Evolutionary conservation across 495 filamentous ascomycete genomes (phyloP).

Genomic region (Parathielavia hyrcaniae): DNA sequence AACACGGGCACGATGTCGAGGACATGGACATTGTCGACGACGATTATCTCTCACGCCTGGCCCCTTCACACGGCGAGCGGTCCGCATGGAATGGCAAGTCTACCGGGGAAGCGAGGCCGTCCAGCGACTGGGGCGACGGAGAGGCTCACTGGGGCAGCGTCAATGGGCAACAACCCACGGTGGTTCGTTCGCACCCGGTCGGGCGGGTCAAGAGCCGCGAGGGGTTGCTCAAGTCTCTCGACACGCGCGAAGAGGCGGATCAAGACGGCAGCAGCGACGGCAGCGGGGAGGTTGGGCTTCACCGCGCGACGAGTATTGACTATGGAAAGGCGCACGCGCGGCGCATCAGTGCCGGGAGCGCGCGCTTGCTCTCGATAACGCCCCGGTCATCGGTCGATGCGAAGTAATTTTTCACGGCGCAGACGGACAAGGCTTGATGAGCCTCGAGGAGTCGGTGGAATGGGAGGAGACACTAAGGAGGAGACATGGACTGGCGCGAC

Average conservation of each 20-base stretch:
- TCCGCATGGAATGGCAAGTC: slow-evolving; percentile 37
- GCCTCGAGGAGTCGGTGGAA: background rate
- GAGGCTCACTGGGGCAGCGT: slow-evolving; percentile 44
- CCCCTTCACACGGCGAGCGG: slow-evolving; percentile 54
- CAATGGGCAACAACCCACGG: slow-evolving; percentile 34
- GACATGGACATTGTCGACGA: slow-evolving; percentile 59
- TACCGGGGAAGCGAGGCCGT: slow-evolving; percentile 41
- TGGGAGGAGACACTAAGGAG: background rate
- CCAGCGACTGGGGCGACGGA: slow-evolving; percentile 43
- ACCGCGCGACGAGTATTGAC: slow-evolving; percentile 60
- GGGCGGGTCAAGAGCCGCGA: slow-evolving; percentile 48
- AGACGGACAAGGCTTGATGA: background rate
- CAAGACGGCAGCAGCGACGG: slow-evolving; percentile 43
- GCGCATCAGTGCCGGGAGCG: slow-evolving; percentile 69
- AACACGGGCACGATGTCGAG: slow-evolving; percentile 38
- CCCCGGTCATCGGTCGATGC: slow-evolving; percentile 43
- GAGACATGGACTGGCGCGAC: background rate
- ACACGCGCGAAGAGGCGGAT: slow-evolving; percentile 36
- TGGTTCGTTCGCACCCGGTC: slow-evolving; percentile 31
- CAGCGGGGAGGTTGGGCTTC: slow-evolving; percentile 43
- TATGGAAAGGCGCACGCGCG: slow-evolving; percentile 56
- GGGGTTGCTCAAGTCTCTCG: slow-evolving; percentile 53
- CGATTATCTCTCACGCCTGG: slow-evolving; percentile 55
- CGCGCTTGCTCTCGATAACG: slow-evolving; percentile 59
- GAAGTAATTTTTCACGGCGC: slow-evolving; percentile 20